phyloP scores from a whole-genome alignment of 1,284 basidiomycete genomes.

The Boletus sp. region DNA sequence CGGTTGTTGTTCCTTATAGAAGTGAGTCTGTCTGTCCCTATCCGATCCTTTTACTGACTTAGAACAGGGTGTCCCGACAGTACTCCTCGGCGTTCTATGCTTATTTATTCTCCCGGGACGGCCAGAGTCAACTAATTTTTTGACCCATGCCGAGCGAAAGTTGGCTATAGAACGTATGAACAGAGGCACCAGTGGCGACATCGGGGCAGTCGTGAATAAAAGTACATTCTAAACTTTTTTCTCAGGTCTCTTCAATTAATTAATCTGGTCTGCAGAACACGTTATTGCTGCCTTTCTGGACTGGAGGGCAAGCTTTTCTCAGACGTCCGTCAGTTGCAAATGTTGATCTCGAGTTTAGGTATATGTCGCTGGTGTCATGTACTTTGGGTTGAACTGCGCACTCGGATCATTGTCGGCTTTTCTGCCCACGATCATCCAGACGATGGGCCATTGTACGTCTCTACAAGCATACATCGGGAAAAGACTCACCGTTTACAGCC shows the following conservation, averaged over 20 bases:
- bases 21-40: conserved; percentile 40
- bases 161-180: conserved; percentile 79
- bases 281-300: conserved; percentile 68
- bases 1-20: conserved; percentile 78
- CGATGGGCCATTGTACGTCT: conserved; percentile 61
- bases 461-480: neutral
- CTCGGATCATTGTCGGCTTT: conserved; percentile 83
- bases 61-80: conserved; percentile 61
- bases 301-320: conserved; percentile 58
- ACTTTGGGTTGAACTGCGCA: conserved; percentile 80
- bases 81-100: conserved; percentile 70
- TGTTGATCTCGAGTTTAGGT: conserved; percentile 44
- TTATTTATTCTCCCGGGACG: conserved; percentile 73
- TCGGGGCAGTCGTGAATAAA: conserved; percentile 68
- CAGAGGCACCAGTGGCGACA: conserved; percentile 66
- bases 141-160: conserved; percentile 73
- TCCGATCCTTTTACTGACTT: neutral
- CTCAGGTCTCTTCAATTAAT: neutral
- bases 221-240: conserved; percentile 42
- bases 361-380: conserved; percentile 67
- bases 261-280: conserved; percentile 47
- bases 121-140: conserved; percentile 73
- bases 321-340: neutral
- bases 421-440: conserved; percentile 81
- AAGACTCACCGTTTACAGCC: conserved; percentile 37